Base-by-base conservation (phyloP, 1,139 yeast species). In the Candida buenavistaensis region DNA sequence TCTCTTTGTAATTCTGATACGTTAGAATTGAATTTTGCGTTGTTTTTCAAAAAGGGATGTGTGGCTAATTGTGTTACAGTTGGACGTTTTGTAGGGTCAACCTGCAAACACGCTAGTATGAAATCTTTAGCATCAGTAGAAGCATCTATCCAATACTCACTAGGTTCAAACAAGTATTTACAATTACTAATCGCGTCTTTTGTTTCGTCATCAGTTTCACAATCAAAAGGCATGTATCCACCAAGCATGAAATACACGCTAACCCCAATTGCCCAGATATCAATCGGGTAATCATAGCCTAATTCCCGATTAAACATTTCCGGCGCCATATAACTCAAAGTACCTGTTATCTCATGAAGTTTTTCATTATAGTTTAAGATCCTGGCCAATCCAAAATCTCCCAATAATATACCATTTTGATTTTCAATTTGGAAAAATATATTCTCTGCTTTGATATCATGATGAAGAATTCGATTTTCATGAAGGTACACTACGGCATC, bases 241-340 rank as follows among this genome's bases (percentile, higher is more conserved):
- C 84, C 74, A 9, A 82, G 68, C 74, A 82, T 71, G 48, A 83
- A 82, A 53, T 83, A 84, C 1, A 82, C 72, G 26, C 82, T 64
- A 5, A 83, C 90, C 1, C 92, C 92, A 16, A 83, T 63, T 0
- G 92, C 84, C 94, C 94, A 84, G 23, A 83, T 68, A 52, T 84
- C 94, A 1, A 82, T 83, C 1, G 74, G 71, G 44, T 64, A 69
- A 14, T 75, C 75, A 48, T 83, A 84, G 13, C 82, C 82, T 23
- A 59, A 52, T 38, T 73, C 63, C 14, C 64, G 55, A 38, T 74
- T 65, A 22, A 67, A 44, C 43, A 80, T 75, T 51, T 82, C 89
- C 0, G 89, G 89, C 1, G 89, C 83, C 76, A 84, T 77, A 54
- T 84, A 84, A 20, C 88, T 81, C 10, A 84, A 72, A 0, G 94